Evolutionary conservation across 352 stramenopile genomes (phyloP).

Genomic region (Pythium vanterpoolii): DNA sequence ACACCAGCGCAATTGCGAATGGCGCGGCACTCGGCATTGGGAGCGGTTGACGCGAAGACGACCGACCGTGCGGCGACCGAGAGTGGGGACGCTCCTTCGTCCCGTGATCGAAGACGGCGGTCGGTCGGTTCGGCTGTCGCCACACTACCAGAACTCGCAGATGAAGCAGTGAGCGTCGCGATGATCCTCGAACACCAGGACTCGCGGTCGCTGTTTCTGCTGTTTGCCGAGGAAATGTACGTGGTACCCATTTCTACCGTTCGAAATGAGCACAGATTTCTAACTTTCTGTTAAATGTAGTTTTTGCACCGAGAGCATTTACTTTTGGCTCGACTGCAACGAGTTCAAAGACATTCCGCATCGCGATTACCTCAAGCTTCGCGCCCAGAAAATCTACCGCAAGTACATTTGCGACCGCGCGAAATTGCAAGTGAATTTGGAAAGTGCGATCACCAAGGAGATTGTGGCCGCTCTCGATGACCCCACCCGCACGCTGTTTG

Average conservation of each 20-base stretch:
- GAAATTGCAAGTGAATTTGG: constrained; percentile 73
- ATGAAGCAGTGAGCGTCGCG: constrained; percentile 43
- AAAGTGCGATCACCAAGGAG: constrained; percentile 49
- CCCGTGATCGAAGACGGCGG: neutral
- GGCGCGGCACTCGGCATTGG: constrained; percentile 9
- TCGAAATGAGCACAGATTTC: neutral
- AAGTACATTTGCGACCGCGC: constrained; percentile 68
- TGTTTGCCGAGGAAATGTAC: constrained; percentile 80
- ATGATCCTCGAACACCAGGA: constrained; percentile 64
- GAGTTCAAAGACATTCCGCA: constrained; percentile 79
- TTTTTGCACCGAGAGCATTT: constrained; percentile 78
- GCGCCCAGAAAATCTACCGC: constrained; percentile 74
- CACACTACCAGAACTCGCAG: constrained; percentile 19
- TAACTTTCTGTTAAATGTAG: constrained; percentile 24
- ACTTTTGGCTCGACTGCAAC: constrained; percentile 84
- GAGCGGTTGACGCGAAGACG: neutral
- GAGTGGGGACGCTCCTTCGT: neutral
- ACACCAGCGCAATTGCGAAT: constrained; percentile 21
- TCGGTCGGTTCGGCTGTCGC: neutral
- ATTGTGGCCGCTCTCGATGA: constrained; percentile 56
- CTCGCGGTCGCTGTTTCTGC: constrained; percentile 60
- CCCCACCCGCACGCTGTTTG: constrained; percentile 54
- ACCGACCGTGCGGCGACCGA: neutral
- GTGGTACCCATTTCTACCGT: constrained; percentile 13
- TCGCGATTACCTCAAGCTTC: constrained; percentile 67